These are phyloP conservation scores for Rhizopogon roseolus DNA, from an alignment of 768 basidiomycete genomes.

Conservation along the genomic window DNA sequence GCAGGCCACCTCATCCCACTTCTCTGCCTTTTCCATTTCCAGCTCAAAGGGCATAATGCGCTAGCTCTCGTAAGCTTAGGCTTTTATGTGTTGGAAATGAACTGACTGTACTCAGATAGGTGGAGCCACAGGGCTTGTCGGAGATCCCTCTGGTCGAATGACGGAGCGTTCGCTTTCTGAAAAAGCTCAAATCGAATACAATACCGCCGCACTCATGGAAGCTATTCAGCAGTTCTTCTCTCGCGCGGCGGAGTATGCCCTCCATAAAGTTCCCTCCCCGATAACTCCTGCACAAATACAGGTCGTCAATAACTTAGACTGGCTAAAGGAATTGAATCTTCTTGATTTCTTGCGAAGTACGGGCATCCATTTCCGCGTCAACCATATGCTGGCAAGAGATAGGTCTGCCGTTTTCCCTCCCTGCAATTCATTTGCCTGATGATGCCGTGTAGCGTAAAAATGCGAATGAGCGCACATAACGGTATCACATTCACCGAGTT, in stretches of 20 bases:
- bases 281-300: slow-evolving; percentile 22
- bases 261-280: slow-evolving; percentile 21
- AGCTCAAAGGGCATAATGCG: slow-evolving; percentile 73
- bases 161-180: slow-evolving; percentile 75
- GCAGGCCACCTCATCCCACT: slow-evolving; percentile 92
- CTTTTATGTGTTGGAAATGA: neutral
- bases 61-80: slow-evolving; percentile 71
- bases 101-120: slow-evolving; percentile 63
- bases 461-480: slow-evolving; percentile 69
- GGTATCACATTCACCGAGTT: slow-evolving; percentile 99
- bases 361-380: slow-evolving; percentile 78
- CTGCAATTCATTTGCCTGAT: slow-evolving; percentile 6
- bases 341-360: slow-evolving; percentile 81
- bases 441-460: slow-evolving; percentile 58
- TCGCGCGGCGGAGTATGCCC: slow-evolving; percentile 59
- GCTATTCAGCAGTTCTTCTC: slow-evolving; percentile 73
- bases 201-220: slow-evolving; percentile 57
- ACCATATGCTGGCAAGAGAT: slow-evolving; percentile 86
- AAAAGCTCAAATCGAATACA: slow-evolving; percentile 52
- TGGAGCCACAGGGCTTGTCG: slow-evolving; percentile 93
- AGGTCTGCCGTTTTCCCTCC: slow-evolving; percentile 46
- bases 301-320: slow-evolving; percentile 67
- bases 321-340: slow-evolving; percentile 70
- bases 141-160: slow-evolving; percentile 89
- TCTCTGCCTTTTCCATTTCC: slow-evolving; percentile 84